phyloP scores from a whole-genome alignment of 176 grass and related monocot species.

The Raddia distichophylla region DNA sequence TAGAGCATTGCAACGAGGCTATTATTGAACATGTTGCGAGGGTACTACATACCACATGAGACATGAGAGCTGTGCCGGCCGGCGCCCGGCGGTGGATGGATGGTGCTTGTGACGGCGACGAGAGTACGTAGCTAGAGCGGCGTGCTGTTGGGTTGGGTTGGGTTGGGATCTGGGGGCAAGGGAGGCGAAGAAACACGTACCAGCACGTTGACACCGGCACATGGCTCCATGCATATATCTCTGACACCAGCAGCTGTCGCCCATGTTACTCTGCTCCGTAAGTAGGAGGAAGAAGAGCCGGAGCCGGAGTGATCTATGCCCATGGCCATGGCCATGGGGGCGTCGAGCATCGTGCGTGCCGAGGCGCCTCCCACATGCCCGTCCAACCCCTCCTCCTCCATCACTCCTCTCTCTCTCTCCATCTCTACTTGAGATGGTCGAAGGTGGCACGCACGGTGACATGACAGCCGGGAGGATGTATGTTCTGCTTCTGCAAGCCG shows the following conservation, averaged over 20 bases:
- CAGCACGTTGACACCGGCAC: conserved; percentile 35
- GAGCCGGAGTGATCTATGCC: too few relatives aligned
- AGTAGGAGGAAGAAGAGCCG: not conserved
- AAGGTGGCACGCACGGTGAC: too few relatives aligned
- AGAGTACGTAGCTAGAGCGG: too few relatives aligned
- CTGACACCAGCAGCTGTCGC: conserved; percentile 40
- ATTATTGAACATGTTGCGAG: too few relatives aligned
- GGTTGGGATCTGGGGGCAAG: not conserved
- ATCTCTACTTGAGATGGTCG: not conserved
- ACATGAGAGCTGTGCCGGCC: too few relatives aligned
- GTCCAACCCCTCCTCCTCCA: not conserved
- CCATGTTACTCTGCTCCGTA: conserved; percentile 22
- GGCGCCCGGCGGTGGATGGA: too few relatives aligned
- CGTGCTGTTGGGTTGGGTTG: too few relatives aligned
- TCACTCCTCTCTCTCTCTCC: not conserved
- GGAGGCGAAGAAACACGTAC: not conserved
- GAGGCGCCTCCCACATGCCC: too few relatives aligned
- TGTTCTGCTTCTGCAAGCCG: conserved; percentile 2
- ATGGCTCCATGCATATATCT: conserved; percentile 33
- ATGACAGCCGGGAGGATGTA: not conserved
- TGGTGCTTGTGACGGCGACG: not conserved
- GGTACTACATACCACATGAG: too few relatives aligned
- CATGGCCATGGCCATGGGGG: too few relatives aligned
- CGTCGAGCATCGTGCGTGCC: too few relatives aligned
- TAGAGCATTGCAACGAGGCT: too few relatives aligned